Evolutionary conservation across 2,329 filamentous ascomycete species (phyloP).

Genomic region (Fusarium circinatum): DNA sequence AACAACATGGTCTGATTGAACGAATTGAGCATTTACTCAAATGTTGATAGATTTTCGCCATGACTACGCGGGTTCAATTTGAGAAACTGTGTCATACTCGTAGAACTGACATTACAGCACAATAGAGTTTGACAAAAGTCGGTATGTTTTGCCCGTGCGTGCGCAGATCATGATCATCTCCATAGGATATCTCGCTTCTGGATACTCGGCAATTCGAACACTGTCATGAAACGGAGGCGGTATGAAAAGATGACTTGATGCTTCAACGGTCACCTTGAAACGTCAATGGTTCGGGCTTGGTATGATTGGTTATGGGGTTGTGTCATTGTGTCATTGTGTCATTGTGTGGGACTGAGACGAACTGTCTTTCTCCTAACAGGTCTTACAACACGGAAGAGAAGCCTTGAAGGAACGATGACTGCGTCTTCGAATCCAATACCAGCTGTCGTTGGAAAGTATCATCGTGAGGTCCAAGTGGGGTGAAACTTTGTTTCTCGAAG

Average conservation of each 20-base stretch:
- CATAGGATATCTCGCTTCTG: background rate
- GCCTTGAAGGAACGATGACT: background rate
- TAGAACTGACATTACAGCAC: background rate
- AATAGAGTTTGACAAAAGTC: background rate
- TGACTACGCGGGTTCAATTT: background rate
- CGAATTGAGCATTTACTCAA: background rate
- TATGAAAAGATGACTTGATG: background rate
- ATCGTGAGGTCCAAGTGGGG: background rate
- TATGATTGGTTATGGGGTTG: background rate
- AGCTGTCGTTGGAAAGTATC: background rate
- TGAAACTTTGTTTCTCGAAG: background rate
- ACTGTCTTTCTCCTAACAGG: background rate
- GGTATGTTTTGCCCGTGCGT: background rate
- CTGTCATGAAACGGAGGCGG: background rate
- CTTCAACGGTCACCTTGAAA: background rate
- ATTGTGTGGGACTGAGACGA: background rate
- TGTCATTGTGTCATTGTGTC: too few relatives aligned
- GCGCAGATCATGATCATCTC: background rate
- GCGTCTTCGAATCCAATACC: background rate
- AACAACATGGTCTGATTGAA: background rate
- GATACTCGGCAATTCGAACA: background rate
- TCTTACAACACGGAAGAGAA: background rate
- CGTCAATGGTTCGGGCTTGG: background rate
- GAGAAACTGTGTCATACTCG: background rate
- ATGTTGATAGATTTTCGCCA: background rate